Conservation (phyloP, 768 basidiomycete species). For the Nevesoporus exiguus region DNA sequence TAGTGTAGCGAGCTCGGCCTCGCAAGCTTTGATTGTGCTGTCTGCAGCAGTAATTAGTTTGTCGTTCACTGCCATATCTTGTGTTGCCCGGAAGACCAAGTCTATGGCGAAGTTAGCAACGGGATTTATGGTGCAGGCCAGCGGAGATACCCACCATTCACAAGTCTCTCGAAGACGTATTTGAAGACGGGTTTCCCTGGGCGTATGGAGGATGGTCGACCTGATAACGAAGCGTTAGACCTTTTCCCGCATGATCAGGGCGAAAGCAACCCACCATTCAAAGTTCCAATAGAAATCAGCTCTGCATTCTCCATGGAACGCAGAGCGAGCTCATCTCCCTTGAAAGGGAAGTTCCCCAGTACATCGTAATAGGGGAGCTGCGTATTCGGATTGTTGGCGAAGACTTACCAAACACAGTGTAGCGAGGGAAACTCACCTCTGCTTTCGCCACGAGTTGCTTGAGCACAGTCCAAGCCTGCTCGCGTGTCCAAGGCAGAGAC, state of each 20-base stretch:
- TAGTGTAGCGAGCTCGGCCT: slow-evolving; percentile 69
- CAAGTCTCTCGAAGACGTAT: slow-evolving; percentile 80
- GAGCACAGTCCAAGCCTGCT: slow-evolving; percentile 86
- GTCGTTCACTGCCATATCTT: slow-evolving; percentile 79
- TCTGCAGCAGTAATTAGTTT: slow-evolving; percentile 59
- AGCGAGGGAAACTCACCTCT: slow-evolving; percentile 45
- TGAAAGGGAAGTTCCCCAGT: slow-evolving; percentile 83
- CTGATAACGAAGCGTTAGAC: slow-evolving; percentile 34
- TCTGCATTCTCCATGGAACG: slow-evolving; percentile 87
- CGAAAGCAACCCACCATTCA: slow-evolving; percentile 50
- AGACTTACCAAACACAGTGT: slow-evolving; percentile 21
- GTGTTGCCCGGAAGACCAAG: slow-evolving; percentile 70
- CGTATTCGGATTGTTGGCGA: neutral
- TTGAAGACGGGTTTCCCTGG: slow-evolving; percentile 91
- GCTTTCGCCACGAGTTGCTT: slow-evolving; percentile 62
- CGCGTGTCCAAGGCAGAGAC: slow-evolving; percentile 73
- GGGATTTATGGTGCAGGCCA: neutral
- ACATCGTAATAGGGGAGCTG: slow-evolving; percentile 82
- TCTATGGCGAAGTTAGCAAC: slow-evolving; percentile 42
- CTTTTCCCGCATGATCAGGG: neutral
- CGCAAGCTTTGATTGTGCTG: slow-evolving; percentile 62
- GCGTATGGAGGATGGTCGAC: slow-evolving; percentile 77
- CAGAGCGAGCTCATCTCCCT: slow-evolving; percentile 80
- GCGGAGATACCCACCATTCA: slow-evolving; percentile 51
- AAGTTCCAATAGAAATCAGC: slow-evolving; percentile 75